Evolutionary conservation across 306 rosid species (phyloP), one percentile per base, ranked within the genome.

Genomic region (Vicia sativa): DNA sequence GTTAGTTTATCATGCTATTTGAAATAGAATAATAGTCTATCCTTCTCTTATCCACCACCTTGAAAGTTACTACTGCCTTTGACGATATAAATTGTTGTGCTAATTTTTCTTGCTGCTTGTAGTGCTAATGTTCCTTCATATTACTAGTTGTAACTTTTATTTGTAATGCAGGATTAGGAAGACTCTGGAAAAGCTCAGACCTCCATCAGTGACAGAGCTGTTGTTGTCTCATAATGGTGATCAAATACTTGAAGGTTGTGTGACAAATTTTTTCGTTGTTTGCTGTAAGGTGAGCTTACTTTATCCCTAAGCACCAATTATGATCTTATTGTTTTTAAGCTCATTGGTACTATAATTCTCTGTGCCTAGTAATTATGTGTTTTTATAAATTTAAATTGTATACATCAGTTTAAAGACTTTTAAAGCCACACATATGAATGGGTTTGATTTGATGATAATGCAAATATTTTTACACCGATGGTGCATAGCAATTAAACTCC

Each of bases 151-250:
- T 31, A 70, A 52, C 23, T 55, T 67, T 49, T 74, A 6, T 7
- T 64, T 12, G 37, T 56, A 14, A 54, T 73, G 58, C 90, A 92
- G 96, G 83, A 46, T 84, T 62, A 92, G 96, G 83, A 88, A 86
- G 80, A 45, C 77, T 76, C 84, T 92, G 74, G 96, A 89, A 72
- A 84, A 82, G 74, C 78, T 85, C 74, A 92, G 96, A 78, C 96
- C 96, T 57, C 93, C 93, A 37, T 71, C 79, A 10, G 95, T 84
- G 73, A 86, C 95, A 21, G 98, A 93, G 75, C 83, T 93, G 16
- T 77, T 93, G 85, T 81, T 93, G 71, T 86, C 98, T 38, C 65
- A 90, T 67, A 82, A 90, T 45, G 97, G 97, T 46, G 85, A 93
- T 80, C 77, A 50, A 45, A 73, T 93, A 58, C 96, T 92, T 21